Percentiles rank a stretch among this genome's conserved stretches.
Conservation (phyloP, 345 rosid species). For the Ricinus communis region DNA sequence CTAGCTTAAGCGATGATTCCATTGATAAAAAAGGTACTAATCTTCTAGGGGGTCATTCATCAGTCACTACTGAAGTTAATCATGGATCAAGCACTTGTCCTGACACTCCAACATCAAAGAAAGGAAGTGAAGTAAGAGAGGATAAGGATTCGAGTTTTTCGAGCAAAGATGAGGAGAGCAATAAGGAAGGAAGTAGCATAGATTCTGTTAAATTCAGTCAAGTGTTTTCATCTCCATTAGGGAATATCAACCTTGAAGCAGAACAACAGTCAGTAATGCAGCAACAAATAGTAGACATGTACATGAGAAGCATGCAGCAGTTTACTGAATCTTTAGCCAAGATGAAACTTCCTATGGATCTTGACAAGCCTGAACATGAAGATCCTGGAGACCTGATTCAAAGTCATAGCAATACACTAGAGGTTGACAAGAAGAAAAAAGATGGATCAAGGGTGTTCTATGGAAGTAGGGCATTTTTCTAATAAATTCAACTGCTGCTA, state of each 20-base stretch:
- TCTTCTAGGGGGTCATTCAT: conserved; percentile 21
- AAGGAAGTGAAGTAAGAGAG: conserved; percentile 28
- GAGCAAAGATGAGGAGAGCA: conserved; percentile 31
- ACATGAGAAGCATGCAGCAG: conserved; percentile 96
- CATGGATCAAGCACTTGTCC: conserved; percentile 38
- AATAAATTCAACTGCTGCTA: conserved; percentile 6
- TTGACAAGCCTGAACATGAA: conserved; percentile 44
- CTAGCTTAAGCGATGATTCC: conserved; percentile 77
- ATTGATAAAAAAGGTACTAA: conserved; percentile 45
- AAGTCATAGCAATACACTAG: conserved; percentile 32
- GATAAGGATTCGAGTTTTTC: conserved; percentile 27
- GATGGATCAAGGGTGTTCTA: conserved; percentile 90
- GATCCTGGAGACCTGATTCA: conserved; percentile 40
- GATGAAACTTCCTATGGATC: conserved; percentile 92
- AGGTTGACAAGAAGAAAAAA: conserved; percentile 61
- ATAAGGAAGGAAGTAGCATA: conserved; percentile 18
- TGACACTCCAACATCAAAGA: conserved; percentile 62
- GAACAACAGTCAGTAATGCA: conserved; percentile 91
- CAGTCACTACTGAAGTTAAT: conserved; percentile 28
- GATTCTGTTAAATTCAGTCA: conserved; percentile 23
- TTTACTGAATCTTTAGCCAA: conserved; percentile 85
- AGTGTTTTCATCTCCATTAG: conserved; percentile 43
- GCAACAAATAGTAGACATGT: conserved; percentile 91
- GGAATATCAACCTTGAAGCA: conserved; percentile 50
- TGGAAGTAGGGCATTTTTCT: conserved; percentile 97